Evolutionary conservation across 352 stramenopile species (phyloP), one percentile per base, ranked within the genome.

Genomic region (Globisporangium carolinianum): DNA sequence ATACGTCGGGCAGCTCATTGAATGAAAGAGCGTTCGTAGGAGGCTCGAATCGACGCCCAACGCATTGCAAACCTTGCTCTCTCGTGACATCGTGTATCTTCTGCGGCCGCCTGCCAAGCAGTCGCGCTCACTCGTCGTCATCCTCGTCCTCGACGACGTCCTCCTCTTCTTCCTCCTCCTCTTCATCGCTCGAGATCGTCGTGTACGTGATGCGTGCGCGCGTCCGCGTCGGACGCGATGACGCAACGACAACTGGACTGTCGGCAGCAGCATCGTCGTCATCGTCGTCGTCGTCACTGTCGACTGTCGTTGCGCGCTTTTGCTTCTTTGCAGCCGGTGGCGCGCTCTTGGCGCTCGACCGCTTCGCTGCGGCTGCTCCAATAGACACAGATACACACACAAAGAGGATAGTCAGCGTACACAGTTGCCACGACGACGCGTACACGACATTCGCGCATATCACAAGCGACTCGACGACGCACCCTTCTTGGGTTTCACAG

Each of bases 121-220:
- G 24, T 24, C 24, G 24, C 24, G 24, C 24, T 24, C 2, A 24
- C 24, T 78, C 87, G 53, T 90, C 82, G 53, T 75, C 87, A 53
- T 83, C 78, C 8, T 83, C 74, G 39, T 71, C 75, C n/a, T 72
- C 71, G 4, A 87, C 76, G 39, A 76, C 68, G 5, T 63, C 57
- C 1, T 75, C 61, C 1, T 72, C 70, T 11, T 69, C 65, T 6
- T 72, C 65, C 1, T 76, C 60, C 0, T 63, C 54, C 3, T 63
- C 67, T 0, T 74, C 78, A n/a, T 81, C 76, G 37, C 78, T 89
- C 11, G 71, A 82, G 12, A 76, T 62, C 24, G 74, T 69, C 4
- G 68, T 71, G 65, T 89, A 91, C 0, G 71, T 68, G 55, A 87
- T 80, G 37, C 63, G 67, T 43, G 73, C 67, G 41, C 73, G 71